These are phyloP conservation scores for Aureobasidium sp. DNA, from an alignment of 2,329 filamentous ascomycete genomes.

Conservation along the genomic window DNA sequence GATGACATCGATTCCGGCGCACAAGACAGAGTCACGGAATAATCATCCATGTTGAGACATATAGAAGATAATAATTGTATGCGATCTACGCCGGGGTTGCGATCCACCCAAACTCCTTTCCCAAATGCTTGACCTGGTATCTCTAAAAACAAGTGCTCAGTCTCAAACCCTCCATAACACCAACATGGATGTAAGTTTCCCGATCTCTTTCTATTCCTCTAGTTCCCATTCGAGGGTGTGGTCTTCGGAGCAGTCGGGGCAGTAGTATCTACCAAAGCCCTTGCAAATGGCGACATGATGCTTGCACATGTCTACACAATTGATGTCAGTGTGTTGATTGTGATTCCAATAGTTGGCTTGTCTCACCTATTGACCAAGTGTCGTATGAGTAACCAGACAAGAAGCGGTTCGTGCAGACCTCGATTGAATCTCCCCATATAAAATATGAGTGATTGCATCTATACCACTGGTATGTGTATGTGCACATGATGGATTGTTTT, in stretches of 20 bases:
- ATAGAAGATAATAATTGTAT: not conserved
- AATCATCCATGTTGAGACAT: not conserved
- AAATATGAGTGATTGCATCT: conserved; percentile 35
- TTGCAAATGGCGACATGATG: conserved; percentile 28
- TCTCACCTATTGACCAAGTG: conserved; percentile 37
- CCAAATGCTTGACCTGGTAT: not conserved
- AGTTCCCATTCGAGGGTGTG: conserved; percentile 37
- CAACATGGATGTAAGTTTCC: not conserved
- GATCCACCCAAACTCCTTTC: not conserved
- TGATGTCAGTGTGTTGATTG: not conserved
- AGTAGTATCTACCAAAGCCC: conserved; percentile 40
- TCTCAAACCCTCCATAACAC: not conserved
- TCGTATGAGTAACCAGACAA: conserved; percentile 42
- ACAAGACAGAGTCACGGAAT: conserved; percentile 27
- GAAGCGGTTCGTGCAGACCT: conserved; percentile 39
- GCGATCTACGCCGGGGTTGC: not conserved
- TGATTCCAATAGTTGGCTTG: too few species aligned
- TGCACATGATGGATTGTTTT: conserved; percentile 33
- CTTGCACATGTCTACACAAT: conserved; percentile 34
- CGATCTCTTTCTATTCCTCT: conserved; percentile 28
- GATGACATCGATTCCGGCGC: conserved; percentile 25
- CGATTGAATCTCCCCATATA: conserved; percentile 40
- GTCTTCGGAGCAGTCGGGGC: conserved; percentile 38
- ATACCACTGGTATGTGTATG: conserved; percentile 42
- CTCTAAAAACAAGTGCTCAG: not conserved